phyloP scores from a whole-genome alignment of 176 grass and related monocot genomes.

The Dactylis glomerata region DNA sequence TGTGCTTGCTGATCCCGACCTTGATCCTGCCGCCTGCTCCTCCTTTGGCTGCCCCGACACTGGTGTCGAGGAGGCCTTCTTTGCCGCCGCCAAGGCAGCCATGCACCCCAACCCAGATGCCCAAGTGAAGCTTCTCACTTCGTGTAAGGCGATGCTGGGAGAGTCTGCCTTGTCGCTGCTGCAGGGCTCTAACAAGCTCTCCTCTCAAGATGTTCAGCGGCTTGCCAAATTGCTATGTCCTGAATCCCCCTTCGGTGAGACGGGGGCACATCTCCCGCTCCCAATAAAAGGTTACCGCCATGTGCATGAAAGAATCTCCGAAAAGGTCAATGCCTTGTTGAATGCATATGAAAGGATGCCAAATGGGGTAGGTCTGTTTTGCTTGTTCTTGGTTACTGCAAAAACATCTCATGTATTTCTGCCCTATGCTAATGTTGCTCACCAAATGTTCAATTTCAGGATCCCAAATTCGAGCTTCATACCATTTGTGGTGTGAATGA shows the following conservation, averaged over 20 bases:
- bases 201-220: neutral
- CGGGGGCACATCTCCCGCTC: too few relatives aligned
- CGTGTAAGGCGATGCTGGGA: neutral
- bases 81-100: neutral
- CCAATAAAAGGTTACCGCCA: neutral
- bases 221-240: neutral
- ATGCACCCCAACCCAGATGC: neutral
- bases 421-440: neutral
- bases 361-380: neutral
- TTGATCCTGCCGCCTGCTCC: neutral
- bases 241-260: neutral
- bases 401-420: neutral
- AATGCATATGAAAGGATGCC: neutral
- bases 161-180: neutral
- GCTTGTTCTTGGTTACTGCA: neutral
- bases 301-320: neutral
- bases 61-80: neutral
- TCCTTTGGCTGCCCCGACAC: neutral
- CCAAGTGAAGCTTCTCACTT: conserved; percentile 2
- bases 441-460: neutral
- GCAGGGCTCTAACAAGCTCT: neutral
- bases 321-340: neutral
- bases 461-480: conserved; percentile 11
- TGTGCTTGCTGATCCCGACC: neutral
- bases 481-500: neutral